Conservation (phyloP, 108 stramenopile species). For the Cyclotella atomus region DNA sequence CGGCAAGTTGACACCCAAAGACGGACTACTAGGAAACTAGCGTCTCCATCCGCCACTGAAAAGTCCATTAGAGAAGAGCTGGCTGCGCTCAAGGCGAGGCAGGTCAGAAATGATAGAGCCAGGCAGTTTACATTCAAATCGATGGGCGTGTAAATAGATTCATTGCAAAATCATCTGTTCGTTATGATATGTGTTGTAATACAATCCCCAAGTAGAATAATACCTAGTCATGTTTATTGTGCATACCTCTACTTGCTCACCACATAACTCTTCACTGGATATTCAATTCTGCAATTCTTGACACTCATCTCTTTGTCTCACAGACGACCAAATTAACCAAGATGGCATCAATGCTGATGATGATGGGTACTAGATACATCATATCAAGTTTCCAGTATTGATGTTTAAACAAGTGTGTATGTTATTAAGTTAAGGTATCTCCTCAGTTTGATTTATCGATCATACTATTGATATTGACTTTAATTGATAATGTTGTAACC, state of each 20-base stretch:
- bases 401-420: no score
- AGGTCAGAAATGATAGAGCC: slow-evolving; percentile 1
- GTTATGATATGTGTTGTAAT: not conserved
- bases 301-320: no score
- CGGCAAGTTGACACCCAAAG: not conserved
- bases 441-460: no score
- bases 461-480: not conserved
- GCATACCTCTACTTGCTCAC: not conserved
- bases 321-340: no score
- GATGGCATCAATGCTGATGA: no score
- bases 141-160: not conserved
- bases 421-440: no score
- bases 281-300: no score
- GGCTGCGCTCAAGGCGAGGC: slow-evolving; percentile 24
- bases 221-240: not conserved
- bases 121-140: not conserved
- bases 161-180: not conserved
- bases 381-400: no score
- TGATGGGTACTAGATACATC: no score
- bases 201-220: no score
- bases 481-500: not conserved
- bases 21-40: not conserved
- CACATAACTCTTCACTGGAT: no score
- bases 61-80: slow-evolving; percentile 24
- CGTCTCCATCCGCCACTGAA: not conserved